Evolutionary conservation across 352 stramenopile genomes (phyloP).

Genomic region (Stramenopiles sp.): DNA sequence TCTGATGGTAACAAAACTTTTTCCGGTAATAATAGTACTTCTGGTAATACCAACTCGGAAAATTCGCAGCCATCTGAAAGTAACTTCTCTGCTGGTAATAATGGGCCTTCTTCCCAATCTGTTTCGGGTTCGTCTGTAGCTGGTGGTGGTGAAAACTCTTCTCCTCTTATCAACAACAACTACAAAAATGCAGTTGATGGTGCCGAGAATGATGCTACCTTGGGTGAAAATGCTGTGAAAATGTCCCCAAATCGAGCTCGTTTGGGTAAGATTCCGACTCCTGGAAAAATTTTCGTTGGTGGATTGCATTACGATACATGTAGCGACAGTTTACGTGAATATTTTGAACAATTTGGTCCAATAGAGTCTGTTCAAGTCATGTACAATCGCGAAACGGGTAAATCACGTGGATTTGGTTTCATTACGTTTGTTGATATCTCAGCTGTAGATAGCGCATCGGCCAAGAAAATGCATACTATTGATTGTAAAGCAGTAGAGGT

Average conservation of each 20-base stretch:
- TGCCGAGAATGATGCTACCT: not conserved
- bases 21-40: too few relatives aligned
- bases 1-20: too few relatives aligned
- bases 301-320: not conserved
- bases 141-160: too few relatives aligned
- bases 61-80: too few relatives aligned
- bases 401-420: conserved; percentile 2
- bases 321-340: not conserved
- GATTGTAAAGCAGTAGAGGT: not conserved
- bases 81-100: too few relatives aligned
- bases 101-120: too few relatives aligned
- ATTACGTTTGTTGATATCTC: not conserved
- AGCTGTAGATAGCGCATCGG: not conserved
- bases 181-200: conserved; percentile 5
- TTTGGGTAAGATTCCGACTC: not conserved
- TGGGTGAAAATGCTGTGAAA: not conserved
- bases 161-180: too few relatives aligned
- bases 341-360: conserved; percentile 4
- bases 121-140: not conserved
- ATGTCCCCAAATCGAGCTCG: not conserved
- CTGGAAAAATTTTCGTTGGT: conserved; percentile 6
- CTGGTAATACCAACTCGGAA: too few relatives aligned
- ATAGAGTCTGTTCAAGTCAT: conserved; percentile 6
- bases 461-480: not conserved
- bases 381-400: not conserved